Percentiles rank a stretch among this genome's conserved stretches.
Evolutionary conservation across 2,329 filamentous ascomycete species (phyloP).

Genomic region (Leptoxyphium fumago): DNA sequence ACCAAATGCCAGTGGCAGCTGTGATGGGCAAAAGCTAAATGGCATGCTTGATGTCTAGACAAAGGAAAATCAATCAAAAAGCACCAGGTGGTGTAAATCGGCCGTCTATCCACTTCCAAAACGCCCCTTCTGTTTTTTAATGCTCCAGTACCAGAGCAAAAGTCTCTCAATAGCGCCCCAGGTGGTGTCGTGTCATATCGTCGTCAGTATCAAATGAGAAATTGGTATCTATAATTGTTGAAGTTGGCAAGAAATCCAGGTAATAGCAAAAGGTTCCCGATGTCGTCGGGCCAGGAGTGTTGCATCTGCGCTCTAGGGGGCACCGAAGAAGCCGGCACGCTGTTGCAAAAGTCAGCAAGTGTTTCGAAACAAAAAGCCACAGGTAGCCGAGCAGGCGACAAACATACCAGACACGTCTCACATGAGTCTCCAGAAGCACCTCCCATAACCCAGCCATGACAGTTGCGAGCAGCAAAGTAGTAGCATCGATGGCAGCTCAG

Average conservation of each 20-base stretch:
- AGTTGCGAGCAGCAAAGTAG: conserved; percentile 22
- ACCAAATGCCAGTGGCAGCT: no score
- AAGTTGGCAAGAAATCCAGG: no score
- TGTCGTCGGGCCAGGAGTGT: no score
- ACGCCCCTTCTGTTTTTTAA: no score
- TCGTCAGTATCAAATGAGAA: neutral
- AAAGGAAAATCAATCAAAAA: neutral
- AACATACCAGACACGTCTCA: conserved; percentile 13
- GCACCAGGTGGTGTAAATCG: neutral
- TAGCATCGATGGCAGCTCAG: conserved; percentile 21
- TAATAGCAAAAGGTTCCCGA: no score
- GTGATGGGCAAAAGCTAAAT: no score
- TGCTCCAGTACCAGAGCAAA: no score
- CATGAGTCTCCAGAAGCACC: conserved; percentile 20
- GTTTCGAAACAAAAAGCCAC: no score
- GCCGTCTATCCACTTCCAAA: neutral
- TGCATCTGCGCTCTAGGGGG: neutral
- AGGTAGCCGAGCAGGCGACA: no score
- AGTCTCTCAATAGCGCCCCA: neutral
- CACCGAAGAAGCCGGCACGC: conserved; percentile 19
- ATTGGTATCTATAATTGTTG: neutral
- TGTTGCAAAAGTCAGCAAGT: conserved; percentile 4
- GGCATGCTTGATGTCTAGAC: neutral
- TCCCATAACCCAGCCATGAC: conserved; percentile 22
- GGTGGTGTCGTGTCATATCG: neutral